A percentile compares a stretch with the other conserved stretches of the same genome.
Conservation (phyloP, 2,329 filamentous ascomycete genomes). For the Ophiostoma sp. region DNA sequence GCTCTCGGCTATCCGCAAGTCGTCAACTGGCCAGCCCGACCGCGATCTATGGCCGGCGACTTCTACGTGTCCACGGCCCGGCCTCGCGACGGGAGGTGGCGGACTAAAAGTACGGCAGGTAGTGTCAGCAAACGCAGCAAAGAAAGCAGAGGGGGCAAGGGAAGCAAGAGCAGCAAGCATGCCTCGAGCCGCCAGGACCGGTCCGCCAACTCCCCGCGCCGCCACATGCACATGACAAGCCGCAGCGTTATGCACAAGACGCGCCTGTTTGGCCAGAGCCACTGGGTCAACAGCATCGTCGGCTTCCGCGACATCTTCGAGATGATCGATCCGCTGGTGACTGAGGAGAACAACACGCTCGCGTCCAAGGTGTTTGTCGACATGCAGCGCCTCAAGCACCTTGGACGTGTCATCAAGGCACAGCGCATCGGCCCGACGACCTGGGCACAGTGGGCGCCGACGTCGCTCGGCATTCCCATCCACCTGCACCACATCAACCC, state of each 20-base stretch:
- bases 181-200: not conserved
- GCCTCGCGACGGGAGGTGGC: too few relatives aligned
- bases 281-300: conserved; percentile 42
- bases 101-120: too few relatives aligned
- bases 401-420: not conserved
- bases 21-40: not conserved
- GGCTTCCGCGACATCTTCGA: conserved; percentile 23
- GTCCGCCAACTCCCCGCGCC: not conserved
- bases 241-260: conserved; percentile 40
- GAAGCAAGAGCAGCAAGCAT: not conserved
- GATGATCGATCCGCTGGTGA: conserved; percentile 26
- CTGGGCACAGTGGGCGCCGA: too few relatives aligned
- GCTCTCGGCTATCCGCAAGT: not conserved
- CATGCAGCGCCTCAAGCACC: not conserved
- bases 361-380: conserved; percentile 28
- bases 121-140: not conserved
- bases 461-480: not conserved
- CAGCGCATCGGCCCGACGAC: not conserved
- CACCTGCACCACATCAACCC: not conserved
- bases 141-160: not conserved
- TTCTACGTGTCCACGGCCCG: not conserved
- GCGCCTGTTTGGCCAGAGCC: conserved; percentile 52
- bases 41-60: not conserved
- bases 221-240: conserved; percentile 20
- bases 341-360: conserved; percentile 32